Conservation (phyloP, 2,329 filamentous ascomycete species). For the Penicillium nordicum region DNA sequence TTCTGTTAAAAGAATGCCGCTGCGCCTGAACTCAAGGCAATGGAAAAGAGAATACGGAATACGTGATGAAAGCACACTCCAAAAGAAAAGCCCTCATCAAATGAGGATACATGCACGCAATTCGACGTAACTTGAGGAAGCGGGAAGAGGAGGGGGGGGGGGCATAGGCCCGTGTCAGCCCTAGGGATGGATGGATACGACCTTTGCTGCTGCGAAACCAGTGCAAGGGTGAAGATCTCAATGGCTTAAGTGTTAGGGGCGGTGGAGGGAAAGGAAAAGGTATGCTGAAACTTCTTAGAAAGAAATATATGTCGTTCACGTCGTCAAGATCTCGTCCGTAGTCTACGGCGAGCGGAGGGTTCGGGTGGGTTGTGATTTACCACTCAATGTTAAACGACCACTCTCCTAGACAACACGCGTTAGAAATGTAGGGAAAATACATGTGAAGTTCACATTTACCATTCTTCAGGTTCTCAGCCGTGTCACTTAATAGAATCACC, state of each 20-base stretch:
- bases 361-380: conserved; percentile 19
- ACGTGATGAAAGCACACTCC: neutral
- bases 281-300: conserved; percentile 1
- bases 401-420: conserved; percentile 30
- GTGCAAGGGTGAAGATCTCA: neutral
- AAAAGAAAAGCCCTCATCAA: neutral
- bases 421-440: neutral
- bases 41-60: neutral
- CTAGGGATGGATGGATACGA: neutral
- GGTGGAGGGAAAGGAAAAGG: neutral
- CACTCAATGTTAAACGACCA: conserved; percentile 48
- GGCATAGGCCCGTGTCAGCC: neutral
- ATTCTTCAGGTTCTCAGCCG: conserved; percentile 84
- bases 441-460: conserved; percentile 52
- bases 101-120: neutral
- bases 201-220: neutral
- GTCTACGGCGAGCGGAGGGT: neutral
- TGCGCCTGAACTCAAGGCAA: neutral
- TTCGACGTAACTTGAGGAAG: neutral
- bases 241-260: neutral
- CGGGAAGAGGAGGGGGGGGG: neutral
- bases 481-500: conserved; percentile 85
- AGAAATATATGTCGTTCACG: conserved; percentile 15
- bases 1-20: neutral
- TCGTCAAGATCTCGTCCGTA: conserved; percentile 21